Evolutionary conservation across 2,329 filamentous ascomycete genomes (phyloP).

Genomic region (Emydomyces testavorans): DNA sequence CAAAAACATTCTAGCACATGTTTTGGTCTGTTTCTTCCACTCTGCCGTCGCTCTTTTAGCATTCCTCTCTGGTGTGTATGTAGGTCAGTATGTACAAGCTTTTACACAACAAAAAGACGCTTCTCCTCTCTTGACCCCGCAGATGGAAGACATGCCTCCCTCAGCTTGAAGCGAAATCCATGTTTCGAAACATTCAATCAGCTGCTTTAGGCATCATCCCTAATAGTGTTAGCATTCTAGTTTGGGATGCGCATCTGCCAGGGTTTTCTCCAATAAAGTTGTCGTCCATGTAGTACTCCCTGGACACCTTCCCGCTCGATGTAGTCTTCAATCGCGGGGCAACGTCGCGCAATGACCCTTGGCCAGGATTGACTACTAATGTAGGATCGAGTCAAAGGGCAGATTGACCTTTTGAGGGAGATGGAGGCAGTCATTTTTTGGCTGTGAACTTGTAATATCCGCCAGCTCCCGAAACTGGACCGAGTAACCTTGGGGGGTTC

Average conservation of each 20-base stretch:
- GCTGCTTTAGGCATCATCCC: neutral
- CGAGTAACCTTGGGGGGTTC: neutral
- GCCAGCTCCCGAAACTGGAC: neutral
- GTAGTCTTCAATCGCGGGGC: neutral
- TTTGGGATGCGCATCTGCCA: neutral
- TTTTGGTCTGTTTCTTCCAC: too few species aligned
- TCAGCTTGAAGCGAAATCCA: neutral
- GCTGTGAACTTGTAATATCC: too few species aligned
- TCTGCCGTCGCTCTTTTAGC: too few species aligned
- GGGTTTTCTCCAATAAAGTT: slow-evolving; percentile 2
- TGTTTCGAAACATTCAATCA: slow-evolving; percentile 2
- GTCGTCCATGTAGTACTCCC: neutral
- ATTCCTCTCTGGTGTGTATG: too few species aligned
- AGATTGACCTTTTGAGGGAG: neutral
- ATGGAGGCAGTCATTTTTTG: neutral
- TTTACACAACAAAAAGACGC: neutral
- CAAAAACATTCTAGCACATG: too few species aligned
- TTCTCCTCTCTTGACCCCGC: slow-evolving; percentile 5
- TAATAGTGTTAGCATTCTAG: slow-evolving; percentile 2
- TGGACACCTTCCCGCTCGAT: slow-evolving; percentile 3
- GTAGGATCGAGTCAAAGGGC: neutral
- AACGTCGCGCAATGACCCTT: slow-evolving; percentile 1
- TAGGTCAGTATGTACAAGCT: too few species aligned
- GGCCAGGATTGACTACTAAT: too few species aligned
- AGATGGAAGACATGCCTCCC: neutral